Base-by-base conservation (phyloP, 2,329 filamentous ascomycete species). In the Lecanicillium sp. region DNA sequence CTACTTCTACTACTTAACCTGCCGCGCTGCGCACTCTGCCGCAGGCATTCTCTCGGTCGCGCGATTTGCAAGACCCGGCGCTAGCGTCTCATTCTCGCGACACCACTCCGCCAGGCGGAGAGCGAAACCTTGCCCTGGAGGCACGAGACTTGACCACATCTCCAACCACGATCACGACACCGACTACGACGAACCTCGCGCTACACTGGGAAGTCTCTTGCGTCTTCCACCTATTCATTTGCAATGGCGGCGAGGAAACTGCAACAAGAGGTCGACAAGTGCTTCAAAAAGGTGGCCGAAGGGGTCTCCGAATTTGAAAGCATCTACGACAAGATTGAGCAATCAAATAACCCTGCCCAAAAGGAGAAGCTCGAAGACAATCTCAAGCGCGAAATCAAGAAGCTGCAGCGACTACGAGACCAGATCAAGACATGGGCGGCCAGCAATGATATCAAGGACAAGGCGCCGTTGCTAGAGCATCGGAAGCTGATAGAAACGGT, bases 341-440 rank as follows among this genome's bases (percentile, higher is more conserved):
- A 89, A 51, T 88, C 88, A 38, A 85, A 80, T 55, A 96, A 95
- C 67, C 78, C 84, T 40, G 87, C 92, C 45, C 92, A 96, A 65
- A 95, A 95, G 62, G 92, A 96, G 67, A 98, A 96, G 70, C 78
- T 94, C 37, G 92, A 98, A 64, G 92, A 98, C 67, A 87, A 92
- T 59, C 75, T 98, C 51, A 98, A 98, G 71, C 87, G 92, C 59
- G 92, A 98, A 68, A 96, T 96, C 76, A 98, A 98, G 80, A 98
- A 98, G 75, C 80, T 98, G 41, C 92, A 98, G 65, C 78, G 92
- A 54, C 82, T 92, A 63, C 84, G 92, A 57, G 92, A 98, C 63
- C 92, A 96, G 71, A 96, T 98, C 71, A 98, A 98, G 71, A 94
- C 90, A 74, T 98, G 92, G 92, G 89, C 90, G 3, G 85, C 88